Evolutionary conservation across 345 rosid species (phyloP).

Genomic region (Eucalyptus decipiens): DNA sequence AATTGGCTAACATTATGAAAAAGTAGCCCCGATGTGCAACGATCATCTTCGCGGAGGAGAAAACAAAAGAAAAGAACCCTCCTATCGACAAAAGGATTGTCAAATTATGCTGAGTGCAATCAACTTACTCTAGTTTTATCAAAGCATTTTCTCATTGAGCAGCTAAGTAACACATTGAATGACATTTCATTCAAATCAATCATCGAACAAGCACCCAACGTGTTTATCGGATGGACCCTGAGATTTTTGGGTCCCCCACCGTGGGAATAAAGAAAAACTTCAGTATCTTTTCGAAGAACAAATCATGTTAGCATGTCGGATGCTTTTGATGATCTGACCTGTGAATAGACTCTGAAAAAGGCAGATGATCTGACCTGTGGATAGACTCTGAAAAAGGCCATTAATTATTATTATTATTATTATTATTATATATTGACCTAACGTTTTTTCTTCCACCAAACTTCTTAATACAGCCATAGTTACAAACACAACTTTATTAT

Average conservation of each 20-base stretch:
- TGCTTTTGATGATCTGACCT: neutral
- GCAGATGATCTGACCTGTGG: neutral
- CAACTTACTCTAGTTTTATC: neutral
- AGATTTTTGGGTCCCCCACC: too few species aligned
- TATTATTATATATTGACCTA: neutral
- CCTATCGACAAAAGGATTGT: neutral
- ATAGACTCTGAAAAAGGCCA: too few species aligned
- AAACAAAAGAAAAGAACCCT: neutral
- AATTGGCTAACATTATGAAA: neutral
- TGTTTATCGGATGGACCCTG: too few species aligned
- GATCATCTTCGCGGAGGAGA: neutral
- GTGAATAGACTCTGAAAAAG: neutral
- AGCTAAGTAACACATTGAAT: neutral
- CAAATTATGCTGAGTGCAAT: neutral
- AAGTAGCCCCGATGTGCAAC: neutral
- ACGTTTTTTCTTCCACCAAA: neutral
- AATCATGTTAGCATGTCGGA: neutral
- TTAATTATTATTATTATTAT: too few species aligned
- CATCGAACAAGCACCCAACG: too few species aligned
- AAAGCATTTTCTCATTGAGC: neutral
- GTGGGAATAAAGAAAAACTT: too few species aligned
- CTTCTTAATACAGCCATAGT: neutral
- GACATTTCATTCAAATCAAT: too few species aligned
- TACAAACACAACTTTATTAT: neutral
- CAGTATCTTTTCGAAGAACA: neutral